Conservation (phyloP, 2,329 filamentous ascomycete species). For the Talaromyces sp. region DNA sequence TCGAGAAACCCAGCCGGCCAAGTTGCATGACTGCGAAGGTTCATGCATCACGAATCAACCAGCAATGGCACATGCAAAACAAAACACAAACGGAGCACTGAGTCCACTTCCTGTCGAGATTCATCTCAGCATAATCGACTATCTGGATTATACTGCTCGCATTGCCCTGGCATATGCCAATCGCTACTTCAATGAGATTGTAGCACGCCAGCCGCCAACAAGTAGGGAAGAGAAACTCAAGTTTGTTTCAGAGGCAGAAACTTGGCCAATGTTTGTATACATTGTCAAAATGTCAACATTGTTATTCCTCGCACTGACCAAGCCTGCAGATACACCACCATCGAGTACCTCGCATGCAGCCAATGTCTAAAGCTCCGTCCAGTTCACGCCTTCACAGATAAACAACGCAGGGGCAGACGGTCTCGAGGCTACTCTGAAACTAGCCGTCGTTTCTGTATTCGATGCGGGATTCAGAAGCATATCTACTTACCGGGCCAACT, state of each 20-base stretch:
- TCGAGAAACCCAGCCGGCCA: background rate
- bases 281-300: background rate
- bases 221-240: background rate
- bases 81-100: conserved; percentile 1
- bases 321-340: conserved; percentile 9
- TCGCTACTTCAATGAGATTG: conserved; percentile 16
- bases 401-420: conserved; percentile 10
- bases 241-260: conserved; percentile 13
- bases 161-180: conserved; percentile 20
- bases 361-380: conserved; percentile 18
- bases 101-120: conserved; percentile 13
- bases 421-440: conserved; percentile 13
- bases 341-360: conserved; percentile 14
- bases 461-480: conserved; percentile 18
- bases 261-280: conserved; percentile 18
- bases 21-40: too few species aligned
- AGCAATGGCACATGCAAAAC: background rate
- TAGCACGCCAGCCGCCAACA: conserved; percentile 11
- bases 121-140: conserved; percentile 17
- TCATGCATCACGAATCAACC: background rate
- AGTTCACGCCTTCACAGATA: conserved; percentile 11
- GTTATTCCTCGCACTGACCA: background rate
- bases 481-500: conserved; percentile 16
- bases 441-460: conserved; percentile 17
- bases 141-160: conserved; percentile 15